A percentile compares a stretch with the other conserved stretches of the same genome.
phyloP scores from a whole-genome alignment of 208 protist species.

The Wallacemonas rigidus region DNA sequence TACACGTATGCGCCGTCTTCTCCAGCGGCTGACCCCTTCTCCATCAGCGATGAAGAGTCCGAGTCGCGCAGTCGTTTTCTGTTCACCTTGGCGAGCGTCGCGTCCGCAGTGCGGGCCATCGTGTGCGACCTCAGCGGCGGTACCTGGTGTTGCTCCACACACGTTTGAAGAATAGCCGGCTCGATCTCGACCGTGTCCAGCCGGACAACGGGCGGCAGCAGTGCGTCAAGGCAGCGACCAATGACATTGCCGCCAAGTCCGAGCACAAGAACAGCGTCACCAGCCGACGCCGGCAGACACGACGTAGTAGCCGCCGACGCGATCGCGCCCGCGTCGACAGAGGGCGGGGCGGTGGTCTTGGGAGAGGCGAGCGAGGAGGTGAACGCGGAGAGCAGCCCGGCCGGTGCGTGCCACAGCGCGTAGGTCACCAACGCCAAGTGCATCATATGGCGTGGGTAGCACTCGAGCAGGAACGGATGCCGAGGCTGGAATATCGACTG shows the following conservation, averaged over 20 bases:
- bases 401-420: slow-evolving; percentile 40
- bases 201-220: slow-evolving; percentile 42
- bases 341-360: background rate
- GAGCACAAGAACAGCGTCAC: slow-evolving; percentile 63
- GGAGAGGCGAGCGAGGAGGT: background rate
- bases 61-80: too few relatives aligned
- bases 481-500: slow-evolving; percentile 68
- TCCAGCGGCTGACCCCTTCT: background rate
- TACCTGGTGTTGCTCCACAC: slow-evolving; percentile 43
- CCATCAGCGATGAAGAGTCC: too few relatives aligned
- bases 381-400: background rate
- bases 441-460: slow-evolving; percentile 80
- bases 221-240: slow-evolving; percentile 63
- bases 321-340: background rate
- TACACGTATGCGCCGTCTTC: background rate
- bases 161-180: slow-evolving; percentile 62
- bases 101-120: background rate
- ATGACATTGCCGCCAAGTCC: slow-evolving; percentile 83
- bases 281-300: slow-evolving; percentile 25
- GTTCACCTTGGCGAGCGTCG: background rate
- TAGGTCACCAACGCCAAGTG: slow-evolving; percentile 67
- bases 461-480: slow-evolving; percentile 45
- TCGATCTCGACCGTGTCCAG: slow-evolving; percentile 84
- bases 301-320: too few relatives aligned
- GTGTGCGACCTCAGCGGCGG: slow-evolving; percentile 26